Percentiles rank a stretch among this genome's conserved stretches.
Conservation (phyloP, 768 basidiomycete species). For the Podaxis carcinomalis region DNA sequence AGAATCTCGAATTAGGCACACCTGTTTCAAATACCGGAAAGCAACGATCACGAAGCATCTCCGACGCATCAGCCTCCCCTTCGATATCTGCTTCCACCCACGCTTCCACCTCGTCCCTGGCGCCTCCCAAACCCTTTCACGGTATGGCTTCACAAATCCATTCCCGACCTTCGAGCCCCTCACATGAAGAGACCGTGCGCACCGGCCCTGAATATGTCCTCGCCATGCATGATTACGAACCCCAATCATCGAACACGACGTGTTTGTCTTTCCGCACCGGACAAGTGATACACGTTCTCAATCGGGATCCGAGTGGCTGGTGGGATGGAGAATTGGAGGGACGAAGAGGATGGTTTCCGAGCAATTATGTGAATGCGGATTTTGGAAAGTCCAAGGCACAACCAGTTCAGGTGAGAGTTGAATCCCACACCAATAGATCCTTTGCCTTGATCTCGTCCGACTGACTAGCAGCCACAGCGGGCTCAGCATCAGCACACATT, state of each 20-base stretch:
- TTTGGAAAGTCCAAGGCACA: slow-evolving; percentile 42
- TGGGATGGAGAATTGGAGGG: slow-evolving; percentile 97
- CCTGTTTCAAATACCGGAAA: slow-evolving; percentile 26
- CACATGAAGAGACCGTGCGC: slow-evolving; percentile 48
- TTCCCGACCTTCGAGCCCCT: slow-evolving; percentile 36
- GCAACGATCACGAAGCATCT: slow-evolving; percentile 43
- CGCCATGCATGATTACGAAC: slow-evolving; percentile 89
- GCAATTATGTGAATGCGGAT: slow-evolving; percentile 85
- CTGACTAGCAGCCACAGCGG: slow-evolving; percentile 22
- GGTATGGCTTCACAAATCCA: slow-evolving; percentile 16
- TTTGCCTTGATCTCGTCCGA: slow-evolving; percentile 9
- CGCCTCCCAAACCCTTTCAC: slow-evolving; percentile 27
- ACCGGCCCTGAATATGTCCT: slow-evolving; percentile 68
- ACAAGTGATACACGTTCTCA: slow-evolving; percentile 87
- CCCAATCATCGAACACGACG: slow-evolving; percentile 65
- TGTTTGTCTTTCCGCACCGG: slow-evolving; percentile 89
- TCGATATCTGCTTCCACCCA: slow-evolving; percentile 57
- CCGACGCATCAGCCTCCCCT: slow-evolving; percentile 54
- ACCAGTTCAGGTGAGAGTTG: slow-evolving; percentile 26
- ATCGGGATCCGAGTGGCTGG: slow-evolving; percentile 88
- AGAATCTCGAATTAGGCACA: slow-evolving; percentile 27
- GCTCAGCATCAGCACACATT: slow-evolving; percentile 44
- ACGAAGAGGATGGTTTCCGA: slow-evolving; percentile 95
- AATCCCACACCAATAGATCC: slow-evolving; percentile 6
- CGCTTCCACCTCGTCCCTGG: slow-evolving; percentile 46